A percentile compares a stretch with the other conserved stretches of the same genome.
Evolutionary conservation across 1,284 basidiomycete species (phyloP).

Genomic region (Ganoderma lingzhi): DNA sequence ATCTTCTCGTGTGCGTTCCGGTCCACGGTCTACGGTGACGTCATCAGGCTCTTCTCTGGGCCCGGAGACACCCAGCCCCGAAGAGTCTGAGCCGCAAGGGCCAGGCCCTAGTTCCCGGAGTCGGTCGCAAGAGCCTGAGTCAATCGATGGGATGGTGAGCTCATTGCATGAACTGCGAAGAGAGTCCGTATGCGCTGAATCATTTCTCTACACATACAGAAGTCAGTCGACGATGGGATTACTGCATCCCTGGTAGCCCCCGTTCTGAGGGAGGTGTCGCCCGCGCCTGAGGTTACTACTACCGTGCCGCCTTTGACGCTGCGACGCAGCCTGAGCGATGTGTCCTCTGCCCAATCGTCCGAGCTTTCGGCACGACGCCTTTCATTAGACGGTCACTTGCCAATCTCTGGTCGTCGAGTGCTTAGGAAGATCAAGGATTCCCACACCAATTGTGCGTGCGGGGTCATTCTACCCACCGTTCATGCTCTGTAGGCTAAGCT

Average conservation of each 20-base stretch:
- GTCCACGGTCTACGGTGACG: not conserved
- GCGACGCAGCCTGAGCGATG: conserved; percentile 9
- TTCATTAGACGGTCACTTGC: conserved; percentile 13
- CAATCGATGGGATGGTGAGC: not conserved
- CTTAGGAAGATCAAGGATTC: conserved; percentile 21
- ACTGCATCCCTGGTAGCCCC: not conserved
- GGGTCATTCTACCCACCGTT: not conserved
- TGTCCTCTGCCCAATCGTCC: conserved; percentile 13
- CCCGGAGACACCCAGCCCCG: not conserved
- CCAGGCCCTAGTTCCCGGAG: not conserved
- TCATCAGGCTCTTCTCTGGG: not conserved
- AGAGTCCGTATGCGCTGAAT: not conserved
- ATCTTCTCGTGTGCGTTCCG: no score
- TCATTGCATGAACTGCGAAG: not conserved
- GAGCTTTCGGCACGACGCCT: conserved; percentile 18
- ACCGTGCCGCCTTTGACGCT: not conserved
- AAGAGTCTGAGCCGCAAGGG: not conserved
- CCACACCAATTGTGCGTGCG: conserved; percentile 20
- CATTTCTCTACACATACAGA: not conserved
- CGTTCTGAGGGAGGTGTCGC: not conserved
- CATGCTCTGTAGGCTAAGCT: not conserved
- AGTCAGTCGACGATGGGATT: not conserved
- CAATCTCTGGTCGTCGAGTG: conserved; percentile 15
- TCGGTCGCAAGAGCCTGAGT: not conserved
- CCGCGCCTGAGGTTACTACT: not conserved